Base-by-base conservation (phyloP, 352 stramenopile species). In the Plasmopara muralis region DNA sequence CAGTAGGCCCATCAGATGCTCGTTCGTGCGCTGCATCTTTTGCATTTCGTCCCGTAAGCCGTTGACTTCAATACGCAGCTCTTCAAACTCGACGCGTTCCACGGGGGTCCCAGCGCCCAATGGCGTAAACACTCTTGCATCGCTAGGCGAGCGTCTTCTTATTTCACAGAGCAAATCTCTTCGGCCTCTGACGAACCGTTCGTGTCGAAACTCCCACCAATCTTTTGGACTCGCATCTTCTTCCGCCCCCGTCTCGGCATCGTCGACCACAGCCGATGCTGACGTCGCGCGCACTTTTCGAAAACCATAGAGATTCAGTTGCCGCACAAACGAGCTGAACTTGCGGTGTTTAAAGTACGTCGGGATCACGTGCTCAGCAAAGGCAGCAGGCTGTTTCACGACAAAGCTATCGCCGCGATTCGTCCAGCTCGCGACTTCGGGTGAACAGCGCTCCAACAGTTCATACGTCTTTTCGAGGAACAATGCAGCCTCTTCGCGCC, bases 261-360 rank as follows among this genome's bases (percentile, higher is more conserved):
- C 33, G 5, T 52, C 48, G 6, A 46, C 52, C 10, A 37, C 13
- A n/a, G 46, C 25, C 16, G 33, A 30, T 20, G 31, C 16, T 2
- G 47, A 46, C 20, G 43, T 44, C 4, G 55, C 50, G 18, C 80
- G 78, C 35, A 92, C 71, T 50, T 94, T 95, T 20, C 84, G 74
- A 62, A 97, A 96, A 16, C 87, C 87, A 57, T 96, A 97, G 43
- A 97, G 82, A 65, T 96, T 95, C 20, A 97, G 69, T 64, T 97
- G 88, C n/a, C 88, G 77, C 51, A 97, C 86, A 57, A 97, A 97
- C 33, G 80, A 94, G 41, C 78, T 89, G 53, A 97, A 95, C 57
- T 95, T 97, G 59, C 77, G 82, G 75, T 97, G 88, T 68, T 96
- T 95, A 65, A 97, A 96, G 74, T 95, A 96, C 25, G 76, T 64